Percentiles rank a stretch among this genome's conserved stretches.
Evolutionary conservation across 148 eudicot genomes (phyloP).

Genomic region (Fagopyrum esculentum): DNA sequence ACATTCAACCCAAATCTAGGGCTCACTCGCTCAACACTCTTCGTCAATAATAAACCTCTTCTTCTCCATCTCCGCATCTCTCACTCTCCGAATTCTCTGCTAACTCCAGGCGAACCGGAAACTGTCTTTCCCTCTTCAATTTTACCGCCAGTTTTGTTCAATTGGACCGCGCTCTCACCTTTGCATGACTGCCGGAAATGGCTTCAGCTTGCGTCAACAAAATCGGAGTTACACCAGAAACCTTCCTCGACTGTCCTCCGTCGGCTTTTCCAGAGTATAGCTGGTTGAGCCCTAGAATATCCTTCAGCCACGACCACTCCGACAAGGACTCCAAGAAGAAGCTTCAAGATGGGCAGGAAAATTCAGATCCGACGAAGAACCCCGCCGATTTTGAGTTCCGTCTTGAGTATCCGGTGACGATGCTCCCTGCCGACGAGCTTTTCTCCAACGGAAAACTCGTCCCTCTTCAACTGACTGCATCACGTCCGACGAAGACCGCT

Average conservation of each 20-base stretch:
- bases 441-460: constrained; percentile 77
- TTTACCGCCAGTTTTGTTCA: neutral
- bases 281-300: constrained; percentile 45
- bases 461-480: constrained; percentile 37
- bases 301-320: constrained; percentile 21
- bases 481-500: constrained; percentile 16
- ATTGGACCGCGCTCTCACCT: neutral
- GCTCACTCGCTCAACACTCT: neutral
- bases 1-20: neutral
- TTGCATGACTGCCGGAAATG: constrained; percentile 41
- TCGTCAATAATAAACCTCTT: neutral
- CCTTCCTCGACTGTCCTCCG: constrained; percentile 35
- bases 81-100: neutral
- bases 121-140: neutral
- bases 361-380: constrained; percentile 28
- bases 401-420: constrained; percentile 43
- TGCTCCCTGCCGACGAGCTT: constrained; percentile 91
- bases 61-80: neutral
- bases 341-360: neutral
- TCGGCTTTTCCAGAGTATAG: constrained; percentile 28
- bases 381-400: constrained; percentile 6
- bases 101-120: constrained; percentile 22
- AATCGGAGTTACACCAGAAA: constrained; percentile 38
- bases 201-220: constrained; percentile 71
- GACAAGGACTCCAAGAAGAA: constrained; percentile 1